Percentiles rank a stretch among this genome's conserved stretches.
Conservation (phyloP, 495 filamentous ascomycete species). For the Gamarada debralockiae region DNA sequence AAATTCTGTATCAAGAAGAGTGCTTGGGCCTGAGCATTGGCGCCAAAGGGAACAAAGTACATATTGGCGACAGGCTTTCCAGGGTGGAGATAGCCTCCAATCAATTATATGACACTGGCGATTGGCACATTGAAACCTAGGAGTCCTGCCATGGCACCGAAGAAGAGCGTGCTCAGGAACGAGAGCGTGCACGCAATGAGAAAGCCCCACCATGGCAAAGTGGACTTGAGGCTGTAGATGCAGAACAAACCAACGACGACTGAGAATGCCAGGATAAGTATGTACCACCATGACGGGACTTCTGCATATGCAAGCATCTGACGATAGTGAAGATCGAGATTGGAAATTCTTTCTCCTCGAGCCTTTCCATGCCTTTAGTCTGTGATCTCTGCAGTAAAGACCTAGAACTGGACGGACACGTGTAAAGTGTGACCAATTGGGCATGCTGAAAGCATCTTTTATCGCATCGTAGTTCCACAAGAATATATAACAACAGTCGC, state of each 20-base stretch:
- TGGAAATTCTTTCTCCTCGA: no score
- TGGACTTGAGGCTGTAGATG: constrained; percentile 41
- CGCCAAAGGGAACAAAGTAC: constrained; percentile 38
- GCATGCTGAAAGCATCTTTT: no score
- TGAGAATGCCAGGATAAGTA: constrained; percentile 36
- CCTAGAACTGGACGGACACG: constrained; percentile 18
- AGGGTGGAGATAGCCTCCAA: constrained; percentile 37
- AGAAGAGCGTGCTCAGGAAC: constrained; percentile 30
- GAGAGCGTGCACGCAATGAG: constrained; percentile 41
- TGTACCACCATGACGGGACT: constrained; percentile 54
- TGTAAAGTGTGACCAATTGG: no score
- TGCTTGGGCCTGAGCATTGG: constrained; percentile 38
- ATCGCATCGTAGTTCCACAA: constrained; percentile 18
- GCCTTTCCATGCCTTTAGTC: no score
- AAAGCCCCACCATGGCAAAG: constrained; percentile 52
- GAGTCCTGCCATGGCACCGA: constrained; percentile 32
- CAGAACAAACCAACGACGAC: constrained; percentile 47
- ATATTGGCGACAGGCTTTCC: constrained; percentile 37
- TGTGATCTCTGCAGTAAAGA: constrained; percentile 19
- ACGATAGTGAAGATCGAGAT: constrained; percentile 43
- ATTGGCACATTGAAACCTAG: constrained; percentile 33
- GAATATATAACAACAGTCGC: constrained; percentile 35
- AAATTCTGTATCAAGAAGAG: constrained; percentile 32
- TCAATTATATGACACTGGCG: constrained; percentile 35
- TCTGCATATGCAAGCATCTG: constrained; percentile 45